These are phyloP conservation scores for Eimeria sp. DNA, from an alignment of 169 alveolate genomes.

Conservation along the genomic window DNA sequence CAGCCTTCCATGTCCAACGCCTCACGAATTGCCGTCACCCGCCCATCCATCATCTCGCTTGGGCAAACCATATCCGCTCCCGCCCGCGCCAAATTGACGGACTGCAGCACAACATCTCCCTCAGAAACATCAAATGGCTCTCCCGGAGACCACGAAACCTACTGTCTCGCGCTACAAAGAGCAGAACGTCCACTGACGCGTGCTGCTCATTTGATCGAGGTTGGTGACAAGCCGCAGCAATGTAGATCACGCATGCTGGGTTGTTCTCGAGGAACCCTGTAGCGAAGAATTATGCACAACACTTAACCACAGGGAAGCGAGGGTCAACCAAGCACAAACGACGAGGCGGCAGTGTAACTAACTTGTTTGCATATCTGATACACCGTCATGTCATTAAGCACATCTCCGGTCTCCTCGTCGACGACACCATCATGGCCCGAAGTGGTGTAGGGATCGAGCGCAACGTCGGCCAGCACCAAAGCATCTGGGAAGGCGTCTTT, in stretches of 20 bases:
- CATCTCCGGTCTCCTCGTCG: conserved; percentile 85
- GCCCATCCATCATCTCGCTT: conserved; percentile 95
- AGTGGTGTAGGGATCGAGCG: conserved; percentile 88
- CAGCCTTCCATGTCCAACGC: conserved; percentile 87
- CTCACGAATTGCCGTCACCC: conserved; percentile 91
- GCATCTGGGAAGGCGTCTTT: conserved; percentile 86
- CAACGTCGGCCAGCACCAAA: conserved; percentile 86
- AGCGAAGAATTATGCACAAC: neutral
- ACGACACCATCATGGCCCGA: conserved; percentile 89
- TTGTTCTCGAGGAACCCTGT: neutral
- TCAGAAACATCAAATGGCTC: neutral
- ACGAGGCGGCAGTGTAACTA: neutral
- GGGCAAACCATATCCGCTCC: conserved; percentile 95
- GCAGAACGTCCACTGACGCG: neutral
- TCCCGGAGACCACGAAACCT: neutral
- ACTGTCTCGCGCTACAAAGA: neutral
- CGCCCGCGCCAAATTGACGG: conserved; percentile 89
- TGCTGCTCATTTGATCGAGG: neutral
- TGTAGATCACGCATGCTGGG: neutral
- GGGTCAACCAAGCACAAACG: neutral
- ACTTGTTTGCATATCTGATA: conserved; percentile 87
- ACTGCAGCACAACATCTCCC: conserved; percentile 68
- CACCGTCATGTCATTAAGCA: conserved; percentile 87
- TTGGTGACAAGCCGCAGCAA: neutral
- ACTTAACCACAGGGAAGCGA: neutral